Percentiles rank a stretch among this genome's conserved stretches.
These are phyloP conservation scores for Coemansia sp. DNA, from an alignment of 192 early-diverging fungal species.

Conservation along the genomic window DNA sequence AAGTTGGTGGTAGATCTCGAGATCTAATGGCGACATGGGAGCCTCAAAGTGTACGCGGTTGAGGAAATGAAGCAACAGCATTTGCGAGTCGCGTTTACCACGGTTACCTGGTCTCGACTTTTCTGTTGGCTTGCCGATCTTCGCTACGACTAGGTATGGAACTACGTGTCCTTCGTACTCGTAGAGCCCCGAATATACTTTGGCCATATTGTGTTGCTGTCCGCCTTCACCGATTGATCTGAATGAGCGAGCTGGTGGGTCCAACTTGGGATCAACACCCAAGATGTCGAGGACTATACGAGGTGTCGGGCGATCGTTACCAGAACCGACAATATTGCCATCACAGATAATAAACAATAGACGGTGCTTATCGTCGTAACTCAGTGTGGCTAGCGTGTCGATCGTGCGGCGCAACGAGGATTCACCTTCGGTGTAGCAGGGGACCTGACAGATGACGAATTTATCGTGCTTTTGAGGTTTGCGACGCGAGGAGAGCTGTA, in stretches of 20 bases:
- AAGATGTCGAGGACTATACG: slow-evolving; percentile 97
- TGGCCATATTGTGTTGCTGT: slow-evolving; percentile 95
- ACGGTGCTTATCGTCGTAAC: slow-evolving; percentile 98
- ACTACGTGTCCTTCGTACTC: slow-evolving; percentile 90
- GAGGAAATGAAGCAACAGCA: slow-evolving; percentile 96
- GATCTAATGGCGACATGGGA: slow-evolving; percentile 92
- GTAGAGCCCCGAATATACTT: slow-evolving; percentile 97
- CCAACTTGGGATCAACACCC: slow-evolving; percentile 81
- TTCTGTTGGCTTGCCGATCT: slow-evolving; percentile 87
- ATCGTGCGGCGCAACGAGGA: slow-evolving; percentile 90
- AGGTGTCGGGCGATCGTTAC: slow-evolving; percentile 95
- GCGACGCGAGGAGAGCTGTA: slow-evolving; percentile 77
- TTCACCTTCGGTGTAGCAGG: slow-evolving; percentile 98
- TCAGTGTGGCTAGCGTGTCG: slow-evolving; percentile 84
- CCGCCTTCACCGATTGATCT: slow-evolving; percentile 84
- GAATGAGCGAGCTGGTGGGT: slow-evolving; percentile 85
- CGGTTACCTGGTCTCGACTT: slow-evolving; percentile 89
- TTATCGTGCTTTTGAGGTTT: slow-evolving; percentile 83
- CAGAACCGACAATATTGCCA: slow-evolving; percentile 95
- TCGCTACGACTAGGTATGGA: slow-evolving; percentile 93
- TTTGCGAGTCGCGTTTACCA: slow-evolving; percentile 98
- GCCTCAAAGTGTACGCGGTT: slow-evolving; percentile 94
- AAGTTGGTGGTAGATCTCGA: slow-evolving; percentile 98
- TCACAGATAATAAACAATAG: slow-evolving; percentile 94
- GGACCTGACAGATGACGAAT: slow-evolving; percentile 93